These are phyloP conservation scores for Sphaerostilbella broomeana DNA, from an alignment of 2,329 filamentous ascomycete species.

Conservation along the genomic window DNA sequence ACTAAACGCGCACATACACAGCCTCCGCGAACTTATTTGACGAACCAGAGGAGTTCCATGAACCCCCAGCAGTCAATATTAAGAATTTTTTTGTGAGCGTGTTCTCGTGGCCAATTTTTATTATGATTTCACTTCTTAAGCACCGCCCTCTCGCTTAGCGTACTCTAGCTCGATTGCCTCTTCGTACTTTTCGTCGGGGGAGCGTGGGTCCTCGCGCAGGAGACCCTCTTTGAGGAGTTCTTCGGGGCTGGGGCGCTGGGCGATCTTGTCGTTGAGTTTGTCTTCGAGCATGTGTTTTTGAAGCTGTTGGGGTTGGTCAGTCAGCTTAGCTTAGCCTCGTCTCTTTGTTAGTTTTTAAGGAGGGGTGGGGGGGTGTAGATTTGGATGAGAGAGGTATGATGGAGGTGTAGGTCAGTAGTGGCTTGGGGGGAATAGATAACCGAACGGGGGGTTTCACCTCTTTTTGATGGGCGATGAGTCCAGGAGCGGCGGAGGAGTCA, in stretches of 20 bases:
- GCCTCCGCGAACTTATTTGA: too few species aligned
- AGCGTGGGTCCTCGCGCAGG: constrained; percentile 59
- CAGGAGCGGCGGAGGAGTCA: constrained; percentile 67
- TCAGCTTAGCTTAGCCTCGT: too few species aligned
- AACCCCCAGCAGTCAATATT: too few species aligned
- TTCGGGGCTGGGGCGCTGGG: constrained; percentile 68
- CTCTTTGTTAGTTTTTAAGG: too few species aligned
- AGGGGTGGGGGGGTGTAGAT: too few species aligned
- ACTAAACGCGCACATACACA: too few species aligned
- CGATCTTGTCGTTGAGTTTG: constrained; percentile 79
- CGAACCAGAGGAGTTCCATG: too few species aligned
- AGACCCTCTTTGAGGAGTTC: constrained; percentile 74
- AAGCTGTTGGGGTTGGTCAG: constrained; percentile 39
- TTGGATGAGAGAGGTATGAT: too few species aligned
- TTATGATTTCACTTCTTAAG: constrained; percentile 30
- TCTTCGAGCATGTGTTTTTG: constrained; percentile 84
- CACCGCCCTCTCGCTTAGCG: constrained; percentile 56
- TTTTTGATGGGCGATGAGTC: constrained; percentile 71
- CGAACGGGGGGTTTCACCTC: constrained; percentile 50
- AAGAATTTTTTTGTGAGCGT: not conserved
- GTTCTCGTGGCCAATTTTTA: not conserved
- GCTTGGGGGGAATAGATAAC: too few species aligned
- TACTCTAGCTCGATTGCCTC: constrained; percentile 60
- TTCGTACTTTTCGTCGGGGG: constrained; percentile 49
- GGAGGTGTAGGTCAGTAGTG: too few species aligned